Conservation (phyloP, 345 rosid genomes). For the Lepidium aucheri region DNA sequence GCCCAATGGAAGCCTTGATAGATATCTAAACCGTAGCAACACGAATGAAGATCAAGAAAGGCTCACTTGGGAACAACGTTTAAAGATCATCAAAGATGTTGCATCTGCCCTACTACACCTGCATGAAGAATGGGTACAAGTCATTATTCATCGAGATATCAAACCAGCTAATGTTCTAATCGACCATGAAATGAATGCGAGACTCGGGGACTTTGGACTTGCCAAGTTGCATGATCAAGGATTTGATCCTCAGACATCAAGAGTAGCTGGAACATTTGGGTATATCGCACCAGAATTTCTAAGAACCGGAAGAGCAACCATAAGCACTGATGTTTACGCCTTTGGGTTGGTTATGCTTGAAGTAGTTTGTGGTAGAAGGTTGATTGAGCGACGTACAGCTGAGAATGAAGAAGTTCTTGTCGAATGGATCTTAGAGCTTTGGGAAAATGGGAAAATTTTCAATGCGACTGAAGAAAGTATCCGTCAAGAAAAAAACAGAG, state of each 20-base stretch:
- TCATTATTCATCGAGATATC: too few species aligned
- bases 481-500: background rate
- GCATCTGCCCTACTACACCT: too few species aligned
- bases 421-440: conserved; percentile 24
- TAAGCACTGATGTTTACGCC: conserved; percentile 28
- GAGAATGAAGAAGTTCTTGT: conserved; percentile 13
- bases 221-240: background rate
- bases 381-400: background rate
- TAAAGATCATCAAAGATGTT: too few species aligned
- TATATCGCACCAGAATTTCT: conserved; percentile 32
- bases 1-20: too few species aligned
- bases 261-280: conserved; percentile 32
- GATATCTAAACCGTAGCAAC: too few species aligned
- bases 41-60: too few species aligned
- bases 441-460: conserved; percentile 23
- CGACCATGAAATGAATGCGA: too few species aligned
- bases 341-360: conserved; percentile 34
- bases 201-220: too few species aligned
- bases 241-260: conserved; percentile 25
- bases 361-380: conserved; percentile 35
- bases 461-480: conserved; percentile 19
- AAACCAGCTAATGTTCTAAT: too few species aligned
- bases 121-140: too few species aligned
- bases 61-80: too few species aligned
- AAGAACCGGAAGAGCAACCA: conserved; percentile 33